Percentiles rank a stretch among this genome's conserved stretches.
phyloP scores from a whole-genome alignment of 805 yeast genomes.

The Kluyveromyces aestuarii region DNA sequence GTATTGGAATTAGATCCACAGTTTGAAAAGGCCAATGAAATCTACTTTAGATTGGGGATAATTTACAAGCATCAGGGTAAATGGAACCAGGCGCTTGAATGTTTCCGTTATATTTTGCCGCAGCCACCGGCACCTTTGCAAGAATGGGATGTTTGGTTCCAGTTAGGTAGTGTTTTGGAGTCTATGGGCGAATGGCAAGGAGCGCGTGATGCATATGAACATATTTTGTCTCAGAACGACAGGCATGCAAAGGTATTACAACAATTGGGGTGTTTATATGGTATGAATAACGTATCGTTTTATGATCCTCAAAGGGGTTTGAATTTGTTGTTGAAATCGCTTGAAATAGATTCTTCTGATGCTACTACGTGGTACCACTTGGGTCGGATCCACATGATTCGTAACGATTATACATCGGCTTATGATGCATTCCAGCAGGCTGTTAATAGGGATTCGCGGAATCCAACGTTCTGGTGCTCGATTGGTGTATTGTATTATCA shows the following conservation, averaged over 20 bases:
- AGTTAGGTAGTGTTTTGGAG: slow-evolving; percentile 91
- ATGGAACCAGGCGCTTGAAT: slow-evolving; percentile 78
- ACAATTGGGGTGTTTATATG: slow-evolving; percentile 90
- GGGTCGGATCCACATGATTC: slow-evolving; percentile 95
- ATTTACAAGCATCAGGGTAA: slow-evolving; percentile 93
- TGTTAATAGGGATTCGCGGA: slow-evolving; percentile 90
- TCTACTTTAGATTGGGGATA: slow-evolving; percentile 91
- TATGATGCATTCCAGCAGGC: slow-evolving; percentile 99
- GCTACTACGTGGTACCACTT: slow-evolving; percentile 97
- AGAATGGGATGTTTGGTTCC: slow-evolving; percentile 97
- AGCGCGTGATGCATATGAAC: slow-evolving; percentile 92
- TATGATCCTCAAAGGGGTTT: slow-evolving; percentile 79
- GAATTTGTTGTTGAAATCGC: slow-evolving; percentile 70
- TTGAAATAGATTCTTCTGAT: slow-evolving; percentile 82
- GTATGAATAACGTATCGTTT: slow-evolving; percentile 49
- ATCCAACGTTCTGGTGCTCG: slow-evolving; percentile 97
- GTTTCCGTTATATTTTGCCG: slow-evolving; percentile 83
- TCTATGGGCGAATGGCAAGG: slow-evolving; percentile 86
- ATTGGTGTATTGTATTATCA: slow-evolving; percentile 95
- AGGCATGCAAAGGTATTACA: slow-evolving; percentile 94
- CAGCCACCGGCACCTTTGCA: slow-evolving; percentile 95
- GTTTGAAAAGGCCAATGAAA: slow-evolving; percentile 93
- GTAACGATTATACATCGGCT: slow-evolving; percentile 90
- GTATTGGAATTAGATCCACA: slow-evolving; percentile 93
- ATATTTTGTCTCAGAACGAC: slow-evolving; percentile 82